These are phyloP conservation scores for Trichoderma polysporum DNA, from an alignment of 2,329 filamentous ascomycete genomes.

Conservation along the genomic window DNA sequence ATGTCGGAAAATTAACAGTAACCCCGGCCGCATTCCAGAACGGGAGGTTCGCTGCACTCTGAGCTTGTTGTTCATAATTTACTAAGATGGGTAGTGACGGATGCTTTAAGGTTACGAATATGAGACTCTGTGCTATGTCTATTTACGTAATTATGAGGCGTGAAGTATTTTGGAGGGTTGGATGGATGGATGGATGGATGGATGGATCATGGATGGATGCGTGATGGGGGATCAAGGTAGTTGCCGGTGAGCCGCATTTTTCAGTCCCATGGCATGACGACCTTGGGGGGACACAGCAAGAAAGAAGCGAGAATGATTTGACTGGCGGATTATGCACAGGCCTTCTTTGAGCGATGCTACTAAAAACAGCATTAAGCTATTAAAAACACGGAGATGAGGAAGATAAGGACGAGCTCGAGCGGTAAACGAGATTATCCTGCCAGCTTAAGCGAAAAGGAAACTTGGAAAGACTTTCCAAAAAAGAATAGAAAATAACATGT, in stretches of 20 bases:
- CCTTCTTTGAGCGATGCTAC: neutral
- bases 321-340: neutral
- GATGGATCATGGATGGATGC: neutral
- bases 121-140: neutral
- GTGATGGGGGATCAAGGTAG: neutral
- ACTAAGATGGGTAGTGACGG: neutral
- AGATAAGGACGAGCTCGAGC: neutral
- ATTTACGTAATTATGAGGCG: neutral
- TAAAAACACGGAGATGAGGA: slow-evolving; percentile 3
- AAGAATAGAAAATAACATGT: too few relatives aligned
- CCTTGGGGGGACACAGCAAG: neutral
- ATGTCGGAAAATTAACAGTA: slow-evolving; percentile 8
- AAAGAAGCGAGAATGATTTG: neutral
- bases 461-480: neutral
- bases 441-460: neutral
- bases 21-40: slow-evolving; percentile 5
- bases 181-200: neutral
- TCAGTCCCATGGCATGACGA: neutral
- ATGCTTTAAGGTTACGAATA: neutral
- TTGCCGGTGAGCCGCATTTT: neutral
- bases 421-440: slow-evolving; percentile 5
- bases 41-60: neutral
- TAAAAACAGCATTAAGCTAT: slow-evolving; percentile 6
- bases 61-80: neutral
- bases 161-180: neutral